These are phyloP conservation scores for Copromyces sp. DNA, from an alignment of 495 filamentous ascomycete genomes.

Conservation along the genomic window DNA sequence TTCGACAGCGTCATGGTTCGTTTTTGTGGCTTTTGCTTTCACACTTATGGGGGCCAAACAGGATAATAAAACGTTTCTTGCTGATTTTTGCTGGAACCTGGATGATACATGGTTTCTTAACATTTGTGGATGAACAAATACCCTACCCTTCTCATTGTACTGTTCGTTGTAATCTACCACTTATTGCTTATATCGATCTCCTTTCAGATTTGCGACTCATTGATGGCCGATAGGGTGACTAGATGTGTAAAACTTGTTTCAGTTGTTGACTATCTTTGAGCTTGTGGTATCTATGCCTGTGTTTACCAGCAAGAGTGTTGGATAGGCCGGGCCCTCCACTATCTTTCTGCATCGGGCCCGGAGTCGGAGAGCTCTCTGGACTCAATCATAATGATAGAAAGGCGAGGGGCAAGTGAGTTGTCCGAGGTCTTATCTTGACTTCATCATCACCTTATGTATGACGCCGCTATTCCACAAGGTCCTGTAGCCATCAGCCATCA, in stretches of 20 bases:
- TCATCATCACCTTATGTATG: neutral
- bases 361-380: neutral
- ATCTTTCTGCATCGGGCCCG: neutral
- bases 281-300: neutral
- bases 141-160: neutral
- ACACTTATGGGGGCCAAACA: neutral
- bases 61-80: neutral
- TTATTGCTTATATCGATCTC: neutral
- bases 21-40: neutral
- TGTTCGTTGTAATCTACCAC: neutral
- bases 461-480: neutral
- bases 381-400: neutral
- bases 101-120: neutral
- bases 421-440: rapidly evolving
- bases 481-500: neutral
- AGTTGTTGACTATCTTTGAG: neutral
- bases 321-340: neutral
- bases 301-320: neutral
- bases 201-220: neutral
- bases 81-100: neutral
- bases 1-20: neutral
- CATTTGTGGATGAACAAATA: neutral
- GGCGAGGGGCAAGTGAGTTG: neutral
- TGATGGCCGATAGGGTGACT: neutral
- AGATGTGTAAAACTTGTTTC: neutral